Percentiles rank a stretch among this genome's conserved stretches.
Evolutionary conservation across 1,139 yeast species (phyloP).

Genomic region (Yamadazyma aaseri): DNA sequence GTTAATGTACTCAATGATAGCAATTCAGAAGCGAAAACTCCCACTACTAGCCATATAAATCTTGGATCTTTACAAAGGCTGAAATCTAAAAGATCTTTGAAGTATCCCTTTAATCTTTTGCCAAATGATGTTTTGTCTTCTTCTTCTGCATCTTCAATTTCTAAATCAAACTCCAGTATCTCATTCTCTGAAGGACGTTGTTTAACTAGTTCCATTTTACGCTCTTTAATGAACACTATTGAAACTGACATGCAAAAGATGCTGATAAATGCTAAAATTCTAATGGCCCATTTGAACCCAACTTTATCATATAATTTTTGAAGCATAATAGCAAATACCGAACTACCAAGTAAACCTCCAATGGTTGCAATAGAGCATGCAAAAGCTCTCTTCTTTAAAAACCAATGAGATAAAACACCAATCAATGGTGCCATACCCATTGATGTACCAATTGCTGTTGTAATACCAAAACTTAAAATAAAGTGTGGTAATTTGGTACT

Average conservation of each 20-base stretch:
- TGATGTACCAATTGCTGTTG: conserved; percentile 58
- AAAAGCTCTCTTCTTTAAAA: conserved; percentile 50
- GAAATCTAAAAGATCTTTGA: conserved; percentile 37
- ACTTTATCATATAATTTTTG: conserved; percentile 42
- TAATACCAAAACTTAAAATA: conserved; percentile 54
- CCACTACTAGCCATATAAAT: conserved; percentile 39
- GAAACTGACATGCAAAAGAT: conserved; percentile 38
- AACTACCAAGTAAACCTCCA: conserved; percentile 66
- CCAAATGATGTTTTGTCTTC: background rate
- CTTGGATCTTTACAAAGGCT: conserved; percentile 39
- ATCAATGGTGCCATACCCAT: conserved; percentile 58
- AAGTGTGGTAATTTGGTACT: conserved; percentile 57
- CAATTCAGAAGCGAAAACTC: conserved; percentile 48
- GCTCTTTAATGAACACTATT: conserved; percentile 41
- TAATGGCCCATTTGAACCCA: conserved; percentile 64
- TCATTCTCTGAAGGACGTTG: background rate
- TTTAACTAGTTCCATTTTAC: conserved; percentile 17
- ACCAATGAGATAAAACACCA: conserved; percentile 65
- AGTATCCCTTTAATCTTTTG: conserved; percentile 15
- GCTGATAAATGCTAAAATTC: conserved; percentile 53
- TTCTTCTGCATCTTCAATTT: background rate
- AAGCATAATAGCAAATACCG: conserved; percentile 56
- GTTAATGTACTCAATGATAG: conserved; percentile 50
- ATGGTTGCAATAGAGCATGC: conserved; percentile 58
- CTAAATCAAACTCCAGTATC: background rate